These are phyloP conservation scores for Penicillium sp. DNA, from an alignment of 2,329 filamentous ascomycete genomes.

Conservation along the genomic window DNA sequence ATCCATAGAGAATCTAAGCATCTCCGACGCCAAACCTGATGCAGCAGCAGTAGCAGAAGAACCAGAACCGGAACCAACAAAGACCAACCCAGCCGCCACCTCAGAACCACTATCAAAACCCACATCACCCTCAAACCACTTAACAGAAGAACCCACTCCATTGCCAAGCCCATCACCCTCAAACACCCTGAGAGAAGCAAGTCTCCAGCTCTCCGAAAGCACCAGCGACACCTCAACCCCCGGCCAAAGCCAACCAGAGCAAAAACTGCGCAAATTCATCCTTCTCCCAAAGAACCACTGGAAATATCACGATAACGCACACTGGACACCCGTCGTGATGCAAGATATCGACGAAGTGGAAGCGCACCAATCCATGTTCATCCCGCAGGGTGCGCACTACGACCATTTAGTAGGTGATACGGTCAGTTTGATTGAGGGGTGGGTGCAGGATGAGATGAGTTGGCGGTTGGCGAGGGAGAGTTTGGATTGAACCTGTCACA, in stretches of 20 bases:
- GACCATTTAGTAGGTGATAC: conserved; percentile 78
- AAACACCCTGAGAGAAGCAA: background rate
- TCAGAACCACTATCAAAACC: background rate
- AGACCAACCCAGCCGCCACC: background rate
- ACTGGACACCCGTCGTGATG: conserved; percentile 83
- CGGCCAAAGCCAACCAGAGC: conserved; percentile 1
- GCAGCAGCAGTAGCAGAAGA: conserved; percentile 2
- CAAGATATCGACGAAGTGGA: conserved; percentile 80
- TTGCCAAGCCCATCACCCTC: background rate
- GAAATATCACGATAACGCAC: conserved; percentile 64
- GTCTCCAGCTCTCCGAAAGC: conserved; percentile 7
- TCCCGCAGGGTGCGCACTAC: conserved; percentile 69
- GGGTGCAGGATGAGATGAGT: conserved; percentile 55
- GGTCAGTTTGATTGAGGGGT: conserved; percentile 66
- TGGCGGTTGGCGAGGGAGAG: conserved; percentile 18
- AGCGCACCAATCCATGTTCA: conserved; percentile 83
- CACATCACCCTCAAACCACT: background rate
- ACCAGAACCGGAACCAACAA: background rate
- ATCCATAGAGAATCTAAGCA: conserved; percentile 12
- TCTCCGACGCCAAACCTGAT: background rate
- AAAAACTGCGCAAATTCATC: conserved; percentile 77
- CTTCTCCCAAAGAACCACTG: conserved; percentile 65
- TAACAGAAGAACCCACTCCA: background rate
- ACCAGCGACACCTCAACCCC: conserved; percentile 15
- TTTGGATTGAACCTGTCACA: too few relatives aligned